Evolutionary conservation across 202 grass and related monocot genomes (phyloP), one percentile per base, ranked within the genome.

Genomic region (Cymbopogon flexuosus): DNA sequence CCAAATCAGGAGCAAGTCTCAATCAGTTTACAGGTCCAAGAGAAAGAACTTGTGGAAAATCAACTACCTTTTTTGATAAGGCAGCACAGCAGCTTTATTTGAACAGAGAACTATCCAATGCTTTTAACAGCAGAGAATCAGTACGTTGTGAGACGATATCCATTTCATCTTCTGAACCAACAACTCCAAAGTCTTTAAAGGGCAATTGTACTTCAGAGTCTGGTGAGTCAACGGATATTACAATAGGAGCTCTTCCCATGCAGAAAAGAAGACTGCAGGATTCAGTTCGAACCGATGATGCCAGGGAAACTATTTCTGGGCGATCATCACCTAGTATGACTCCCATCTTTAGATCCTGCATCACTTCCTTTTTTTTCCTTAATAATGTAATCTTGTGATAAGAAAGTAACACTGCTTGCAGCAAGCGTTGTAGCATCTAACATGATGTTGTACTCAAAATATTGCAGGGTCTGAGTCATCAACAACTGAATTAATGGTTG

Each of bases 151-250:
- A 83, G 75, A 61, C 43, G 36, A 82, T 31, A 88, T 82, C 21
- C 18, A 70, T 46, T 79, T 65, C 69, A 42, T 60, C 46, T 83
- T 83, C 69, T 62, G 83, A 85, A 83, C 70, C 45, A 61, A 68
- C 73, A 36, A 63, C 74, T 60, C 19, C 61, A 0, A 72, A 83
- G 43, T 85, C 69, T 62, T 62, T 45, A 49, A 75, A 79, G 62
- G 74, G 10, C 33, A 75, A 57, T 75, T 85, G 52, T 85, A 57
- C 46, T 83, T 88, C 75, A 47, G 83, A 88, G 75, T 76, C 77
- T 77, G 46, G 82, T 85, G 46, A 81, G 72, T 81, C 81, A 59
- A 29, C 35, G 77, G 5, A 65, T 71, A 40, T 70, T 81, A 39
- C 37, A 65, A 29, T 85, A 81, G 76, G 33, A 45, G 24, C 24